Evolutionary conservation across 495 filamentous ascomycete genomes (phyloP).

Genomic region (Hyaloscypha variabilis): DNA sequence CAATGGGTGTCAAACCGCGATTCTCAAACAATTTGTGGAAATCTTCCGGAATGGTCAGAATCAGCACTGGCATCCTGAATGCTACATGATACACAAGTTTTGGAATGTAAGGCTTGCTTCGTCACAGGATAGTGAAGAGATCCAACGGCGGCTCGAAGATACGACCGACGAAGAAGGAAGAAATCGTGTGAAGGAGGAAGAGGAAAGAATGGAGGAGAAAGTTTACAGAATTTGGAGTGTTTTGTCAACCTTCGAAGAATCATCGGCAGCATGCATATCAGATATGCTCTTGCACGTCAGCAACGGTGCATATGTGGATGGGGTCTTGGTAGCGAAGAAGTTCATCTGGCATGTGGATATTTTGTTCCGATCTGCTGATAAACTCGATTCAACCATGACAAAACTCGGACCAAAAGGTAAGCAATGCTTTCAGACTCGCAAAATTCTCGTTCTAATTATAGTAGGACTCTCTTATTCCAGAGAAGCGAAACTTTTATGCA

Average conservation of each 20-base stretch:
- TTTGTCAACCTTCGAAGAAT: conserved; percentile 95
- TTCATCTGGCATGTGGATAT: conserved; percentile 97
- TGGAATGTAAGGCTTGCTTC: conserved; percentile 93
- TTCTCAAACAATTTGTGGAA: conserved; percentile 98
- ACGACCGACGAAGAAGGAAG: conserved; percentile 72
- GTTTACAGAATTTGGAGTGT: conserved; percentile 99
- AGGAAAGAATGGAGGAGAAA: conserved; percentile 96
- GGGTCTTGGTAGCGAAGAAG: conserved; percentile 91
- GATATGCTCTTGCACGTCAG: conserved; percentile 99
- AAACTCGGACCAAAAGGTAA: conserved; percentile 74
- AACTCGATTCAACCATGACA: conserved; percentile 72
- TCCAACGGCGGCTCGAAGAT: conserved; percentile 44
- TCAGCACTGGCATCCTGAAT: conserved; percentile 99
- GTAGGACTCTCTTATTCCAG: conserved; percentile 86
- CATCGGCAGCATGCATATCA: conserved; percentile 95
- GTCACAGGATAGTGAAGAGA: conserved; percentile 49
- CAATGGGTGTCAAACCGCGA: conserved; percentile 96
- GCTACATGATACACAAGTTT: conserved; percentile 99
- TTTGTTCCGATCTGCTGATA: conserved; percentile 86
- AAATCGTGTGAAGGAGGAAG: conserved; percentile 74
- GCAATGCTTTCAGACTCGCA: background rate
- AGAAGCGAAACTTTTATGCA: conserved; percentile 96
- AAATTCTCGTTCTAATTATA: conserved; percentile 20
- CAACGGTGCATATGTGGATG: conserved; percentile 95
- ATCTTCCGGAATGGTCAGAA: conserved; percentile 97